A percentile compares a stretch with the other conserved stretches of the same genome.
Conservation (phyloP, 129 eudicot species). For the Saussurea involucrata region DNA sequence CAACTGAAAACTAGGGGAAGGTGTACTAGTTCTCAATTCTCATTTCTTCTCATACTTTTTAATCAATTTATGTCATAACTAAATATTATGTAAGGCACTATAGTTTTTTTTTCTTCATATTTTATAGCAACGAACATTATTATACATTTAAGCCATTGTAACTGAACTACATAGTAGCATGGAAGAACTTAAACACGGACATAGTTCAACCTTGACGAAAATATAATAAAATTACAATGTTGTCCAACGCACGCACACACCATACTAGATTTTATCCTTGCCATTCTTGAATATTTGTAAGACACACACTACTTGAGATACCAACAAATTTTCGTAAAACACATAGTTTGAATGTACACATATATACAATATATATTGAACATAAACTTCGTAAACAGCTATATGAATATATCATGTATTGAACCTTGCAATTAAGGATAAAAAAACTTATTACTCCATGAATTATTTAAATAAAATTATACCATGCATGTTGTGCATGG, state of each 20-base stretch:
- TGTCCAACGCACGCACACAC: no score
- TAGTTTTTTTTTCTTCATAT: no score
- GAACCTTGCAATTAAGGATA: neutral
- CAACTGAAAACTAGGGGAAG: slow-evolving; percentile 3
- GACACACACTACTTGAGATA: neutral
- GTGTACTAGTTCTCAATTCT: neutral
- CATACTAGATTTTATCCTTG: no score
- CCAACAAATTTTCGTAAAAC: neutral
- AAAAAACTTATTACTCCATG: neutral
- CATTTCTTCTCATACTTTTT: neutral
- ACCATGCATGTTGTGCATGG: neutral
- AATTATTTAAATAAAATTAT: no score
- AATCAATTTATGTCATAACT: neutral
- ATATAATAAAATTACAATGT: no score
- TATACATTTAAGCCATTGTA: neutral
- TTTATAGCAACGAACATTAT: neutral
- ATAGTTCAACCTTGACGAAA: no score
- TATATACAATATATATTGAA: neutral
- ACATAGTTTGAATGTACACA: neutral
- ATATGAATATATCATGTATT: no score
- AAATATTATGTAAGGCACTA: no score
- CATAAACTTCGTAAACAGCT: neutral
- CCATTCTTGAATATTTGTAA: no score
- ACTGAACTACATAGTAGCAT: neutral
- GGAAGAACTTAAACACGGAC: no score